These are phyloP conservation scores for Spinacia oleracea DNA, from an alignment of 179 eudicot species.

Conservation along the genomic window DNA sequence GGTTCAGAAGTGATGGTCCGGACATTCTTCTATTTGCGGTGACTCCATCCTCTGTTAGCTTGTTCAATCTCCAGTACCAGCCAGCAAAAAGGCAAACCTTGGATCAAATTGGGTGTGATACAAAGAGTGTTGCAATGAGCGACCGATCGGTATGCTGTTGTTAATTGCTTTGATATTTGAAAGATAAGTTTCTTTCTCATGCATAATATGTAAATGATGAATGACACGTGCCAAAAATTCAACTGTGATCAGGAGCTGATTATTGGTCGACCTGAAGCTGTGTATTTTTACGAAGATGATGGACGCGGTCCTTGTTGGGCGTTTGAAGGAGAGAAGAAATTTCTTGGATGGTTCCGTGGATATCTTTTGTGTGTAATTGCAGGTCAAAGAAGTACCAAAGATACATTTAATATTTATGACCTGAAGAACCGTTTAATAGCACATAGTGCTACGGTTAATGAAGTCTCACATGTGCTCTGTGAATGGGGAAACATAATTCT, in stretches of 20 bases:
- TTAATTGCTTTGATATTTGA: background rate
- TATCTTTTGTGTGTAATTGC: constrained; percentile 83
- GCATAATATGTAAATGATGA: background rate
- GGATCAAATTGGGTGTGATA: constrained; percentile 79
- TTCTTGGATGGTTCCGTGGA: constrained; percentile 95
- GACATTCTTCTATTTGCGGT: constrained; percentile 84
- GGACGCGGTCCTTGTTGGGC: constrained; percentile 99
- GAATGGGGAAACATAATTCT: constrained; percentile 98
- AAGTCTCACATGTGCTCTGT: constrained; percentile 88
- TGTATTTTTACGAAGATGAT: constrained; percentile 86
- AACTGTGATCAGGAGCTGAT: constrained; percentile 71
- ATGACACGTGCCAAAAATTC: constrained; percentile 3
- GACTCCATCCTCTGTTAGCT: constrained; percentile 75
- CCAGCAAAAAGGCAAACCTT: constrained; percentile 73
- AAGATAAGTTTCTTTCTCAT: background rate
- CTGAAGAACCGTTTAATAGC: constrained; percentile 86
- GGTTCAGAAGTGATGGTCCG: constrained; percentile 85
- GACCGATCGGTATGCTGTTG: constrained; percentile 69
- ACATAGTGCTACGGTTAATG: constrained; percentile 66
- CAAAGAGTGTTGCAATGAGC: constrained; percentile 70
- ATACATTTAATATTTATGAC: constrained; percentile 85
- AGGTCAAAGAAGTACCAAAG: constrained; percentile 76
- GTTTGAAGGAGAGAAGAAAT: constrained; percentile 90
- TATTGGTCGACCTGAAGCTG: constrained; percentile 92
- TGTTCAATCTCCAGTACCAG: constrained; percentile 78